These are phyloP conservation scores for Tetracladium marchalianum DNA, from an alignment of 495 filamentous ascomycete species.

Conservation along the genomic window DNA sequence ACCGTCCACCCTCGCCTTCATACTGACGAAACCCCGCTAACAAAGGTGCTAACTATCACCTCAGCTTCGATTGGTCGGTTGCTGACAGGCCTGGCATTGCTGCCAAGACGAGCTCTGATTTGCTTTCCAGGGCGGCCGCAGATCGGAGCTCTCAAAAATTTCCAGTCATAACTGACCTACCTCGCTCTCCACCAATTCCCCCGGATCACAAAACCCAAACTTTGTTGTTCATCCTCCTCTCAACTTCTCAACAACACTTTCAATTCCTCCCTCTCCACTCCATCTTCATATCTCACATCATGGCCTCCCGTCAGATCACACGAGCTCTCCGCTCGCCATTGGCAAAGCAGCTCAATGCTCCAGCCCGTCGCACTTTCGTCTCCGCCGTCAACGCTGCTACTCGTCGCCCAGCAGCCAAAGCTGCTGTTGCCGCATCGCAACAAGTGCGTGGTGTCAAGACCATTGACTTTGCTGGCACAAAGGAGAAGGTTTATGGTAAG, in stretches of 20 bases:
- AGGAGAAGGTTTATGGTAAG: constrained; percentile 87
- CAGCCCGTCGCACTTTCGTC: constrained; percentile 61
- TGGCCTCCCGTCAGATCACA: constrained; percentile 78
- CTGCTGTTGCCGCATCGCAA: constrained; percentile 44
- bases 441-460: constrained; percentile 73
- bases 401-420: constrained; percentile 40
- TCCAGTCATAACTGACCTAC: constrained; percentile 14
- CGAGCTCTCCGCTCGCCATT: constrained; percentile 70
- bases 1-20: no score
- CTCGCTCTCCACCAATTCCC: constrained; percentile 13
- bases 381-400: constrained; percentile 52
- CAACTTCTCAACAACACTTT: constrained; percentile 13
- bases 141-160: constrained; percentile 11
- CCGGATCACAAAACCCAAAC: constrained; percentile 11
- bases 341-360: constrained; percentile 59
- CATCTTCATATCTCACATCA: constrained; percentile 36
- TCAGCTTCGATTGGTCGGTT: no score
- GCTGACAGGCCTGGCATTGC: no score
- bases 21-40: no score
- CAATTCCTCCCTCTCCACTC: constrained; percentile 12
- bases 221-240: constrained; percentile 5
- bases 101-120: no score
- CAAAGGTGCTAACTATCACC: no score
- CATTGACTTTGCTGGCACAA: constrained; percentile 86
- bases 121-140: no score